Evolutionary conservation across 805 yeast species (phyloP).

Genomic region (Zygotorulaspora sp.): DNA sequence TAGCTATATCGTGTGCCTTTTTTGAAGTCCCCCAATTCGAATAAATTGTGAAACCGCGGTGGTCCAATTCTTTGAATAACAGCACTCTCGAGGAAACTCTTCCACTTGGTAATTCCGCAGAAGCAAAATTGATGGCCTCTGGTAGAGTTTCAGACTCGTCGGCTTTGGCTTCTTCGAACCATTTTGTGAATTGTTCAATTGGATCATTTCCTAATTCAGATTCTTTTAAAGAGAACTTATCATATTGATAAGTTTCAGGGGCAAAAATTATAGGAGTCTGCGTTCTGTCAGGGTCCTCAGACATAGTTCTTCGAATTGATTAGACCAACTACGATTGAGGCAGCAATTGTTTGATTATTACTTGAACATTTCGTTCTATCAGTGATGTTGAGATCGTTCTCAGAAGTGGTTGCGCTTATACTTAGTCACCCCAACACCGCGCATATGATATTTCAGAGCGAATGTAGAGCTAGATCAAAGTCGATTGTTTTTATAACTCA

Average conservation of each 20-base stretch:
- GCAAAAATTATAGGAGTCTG: slow-evolving; percentile 51
- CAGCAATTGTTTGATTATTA: no score
- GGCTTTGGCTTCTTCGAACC: slow-evolving; percentile 77
- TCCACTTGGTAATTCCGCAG: slow-evolving; percentile 87
- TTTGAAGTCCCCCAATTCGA: slow-evolving; percentile 90
- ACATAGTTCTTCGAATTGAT: slow-evolving; percentile 18
- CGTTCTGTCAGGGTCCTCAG: slow-evolving; percentile 22
- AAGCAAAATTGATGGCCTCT: slow-evolving; percentile 81
- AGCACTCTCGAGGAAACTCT: slow-evolving; percentile 81
- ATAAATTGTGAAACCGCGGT: slow-evolving; percentile 76
- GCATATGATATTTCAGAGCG: no score
- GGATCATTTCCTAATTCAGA: slow-evolving; percentile 56
- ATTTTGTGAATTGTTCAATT: slow-evolving; percentile 67
- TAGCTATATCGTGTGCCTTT: slow-evolving; percentile 63
- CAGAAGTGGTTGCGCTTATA: no score
- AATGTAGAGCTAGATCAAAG: no score
- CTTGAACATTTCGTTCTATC: no score
- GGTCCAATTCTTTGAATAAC: slow-evolving; percentile 83
- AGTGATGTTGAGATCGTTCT: no score
- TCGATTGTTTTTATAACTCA: no score
- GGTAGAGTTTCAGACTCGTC: slow-evolving; percentile 57
- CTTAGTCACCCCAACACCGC: no score
- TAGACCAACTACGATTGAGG: no score
- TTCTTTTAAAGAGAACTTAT: slow-evolving; percentile 56
- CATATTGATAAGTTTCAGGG: slow-evolving; percentile 84